These are phyloP conservation scores for Sclerotinia subarctica DNA, from an alignment of 2,329 filamentous ascomycete species.

Conservation along the genomic window DNA sequence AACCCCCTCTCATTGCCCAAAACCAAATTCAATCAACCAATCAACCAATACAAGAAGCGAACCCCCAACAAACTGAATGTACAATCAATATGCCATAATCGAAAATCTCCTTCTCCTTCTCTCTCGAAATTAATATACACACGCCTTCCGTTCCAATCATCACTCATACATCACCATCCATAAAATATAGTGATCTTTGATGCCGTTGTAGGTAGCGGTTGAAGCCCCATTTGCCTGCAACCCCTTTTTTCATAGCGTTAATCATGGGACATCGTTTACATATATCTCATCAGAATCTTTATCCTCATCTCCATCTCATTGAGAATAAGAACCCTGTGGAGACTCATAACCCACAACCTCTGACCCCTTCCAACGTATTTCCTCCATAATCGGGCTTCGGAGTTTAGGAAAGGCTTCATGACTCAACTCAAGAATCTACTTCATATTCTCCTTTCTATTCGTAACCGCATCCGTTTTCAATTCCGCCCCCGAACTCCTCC, in stretches of 20 bases:
- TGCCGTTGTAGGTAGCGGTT: neutral
- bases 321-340: neutral
- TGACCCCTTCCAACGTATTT: neutral
- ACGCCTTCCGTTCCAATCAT: neutral
- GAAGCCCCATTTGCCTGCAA: neutral
- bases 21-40: neutral
- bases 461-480: slow-evolving; percentile 20
- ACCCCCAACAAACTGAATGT: neutral
- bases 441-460: slow-evolving; percentile 24
- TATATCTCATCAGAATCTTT: neutral
- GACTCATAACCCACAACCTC: neutral
- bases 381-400: no score
- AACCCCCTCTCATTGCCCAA: no score
- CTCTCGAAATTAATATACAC: neutral
- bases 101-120: neutral
- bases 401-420: neutral
- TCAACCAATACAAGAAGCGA: neutral
- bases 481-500: slow-evolving; percentile 18
- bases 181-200: no score
- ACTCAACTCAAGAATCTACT: neutral
- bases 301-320: neutral
- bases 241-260: neutral
- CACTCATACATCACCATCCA: neutral
- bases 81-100: neutral
- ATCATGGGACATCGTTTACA: slow-evolving; percentile 6